Evolutionary conservation across 305 asterid species (phyloP), one percentile per base, ranked within the genome.

Genomic region (Solanum hybrid): DNA sequence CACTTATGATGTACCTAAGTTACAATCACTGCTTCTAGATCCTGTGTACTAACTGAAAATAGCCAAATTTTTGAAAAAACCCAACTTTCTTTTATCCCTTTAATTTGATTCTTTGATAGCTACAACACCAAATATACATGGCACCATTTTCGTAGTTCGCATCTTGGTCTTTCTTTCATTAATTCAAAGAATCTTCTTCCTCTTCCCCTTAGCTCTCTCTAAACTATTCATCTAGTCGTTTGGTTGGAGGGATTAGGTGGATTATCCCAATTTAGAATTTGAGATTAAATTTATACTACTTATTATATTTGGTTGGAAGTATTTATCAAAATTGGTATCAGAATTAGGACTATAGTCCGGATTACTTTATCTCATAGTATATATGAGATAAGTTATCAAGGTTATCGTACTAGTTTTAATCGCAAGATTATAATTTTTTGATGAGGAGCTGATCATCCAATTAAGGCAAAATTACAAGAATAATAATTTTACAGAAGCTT

Each of bases 11-110:
- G 87, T 82, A 82, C 72, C 86, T 38, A 26, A 38, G 86, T 37
- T n/a, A 38, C 86, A 79, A 37, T 14, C 64, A 79, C 32, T 80
- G 66, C 35, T 80, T 24, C 86, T 38, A 7, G 56, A 56, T 37
- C 37, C 26, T 86, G 89, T 26, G 84, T 79, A 29, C 88, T 27
- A 71, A 26, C 85, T 80, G 90, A 87, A 87, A 86, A 56, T 77
- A 45, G 88, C 42, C 81, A 80, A 26, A 15, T 80, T 11, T 86
- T 72, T 35, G 19, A 56, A 86, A 38, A 85, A 4, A 6, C 24
- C 87, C 82, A 34, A 32, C 82, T 88, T 85, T 22, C 78, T 64
- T 40, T 24, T 7, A 6, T 24, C 51, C 72, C 71, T 81, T 37
- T 26, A 73, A 78, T 84, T 85, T 85, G 36, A 75, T 32, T 78